Conservation (phyloP, 129 eudicot genomes). For the Oenanthe sinensis region DNA sequence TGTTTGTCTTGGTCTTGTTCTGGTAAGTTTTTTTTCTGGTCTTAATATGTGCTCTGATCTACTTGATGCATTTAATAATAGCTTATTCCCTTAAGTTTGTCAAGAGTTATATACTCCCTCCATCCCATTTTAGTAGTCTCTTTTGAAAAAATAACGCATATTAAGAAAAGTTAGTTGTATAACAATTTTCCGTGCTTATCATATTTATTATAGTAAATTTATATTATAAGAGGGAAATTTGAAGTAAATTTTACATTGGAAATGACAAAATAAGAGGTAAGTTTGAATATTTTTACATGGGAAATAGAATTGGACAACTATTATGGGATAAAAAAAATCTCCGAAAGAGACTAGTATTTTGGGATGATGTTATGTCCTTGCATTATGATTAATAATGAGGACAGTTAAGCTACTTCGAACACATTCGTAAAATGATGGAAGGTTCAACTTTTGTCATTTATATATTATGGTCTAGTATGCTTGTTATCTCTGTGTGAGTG, state of each 20-base stretch:
- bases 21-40: constrained; percentile 50
- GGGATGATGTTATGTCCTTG: background rate
- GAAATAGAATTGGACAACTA: no score
- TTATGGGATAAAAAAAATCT: no score
- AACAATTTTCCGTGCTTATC: no score
- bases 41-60: constrained; percentile 11
- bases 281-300: no score
- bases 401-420: background rate
- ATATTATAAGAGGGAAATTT: no score
- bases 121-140: no score
- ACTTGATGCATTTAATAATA: background rate
- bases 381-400: background rate
- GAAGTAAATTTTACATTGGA: no score
- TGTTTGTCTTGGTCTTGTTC: constrained; percentile 73
- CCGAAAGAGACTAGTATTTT: no score
- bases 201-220: no score
- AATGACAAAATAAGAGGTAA: no score
- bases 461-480: background rate
- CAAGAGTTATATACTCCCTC: background rate
- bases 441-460: background rate
- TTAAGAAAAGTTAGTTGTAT: no score
- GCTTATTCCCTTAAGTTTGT: constrained; percentile 3
- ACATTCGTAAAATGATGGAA: background rate
- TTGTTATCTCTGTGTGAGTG: background rate
- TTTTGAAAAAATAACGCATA: no score